Conservation (phyloP, 108 stramenopile genomes). For the Fragilariopsis cylindrus region DNA sequence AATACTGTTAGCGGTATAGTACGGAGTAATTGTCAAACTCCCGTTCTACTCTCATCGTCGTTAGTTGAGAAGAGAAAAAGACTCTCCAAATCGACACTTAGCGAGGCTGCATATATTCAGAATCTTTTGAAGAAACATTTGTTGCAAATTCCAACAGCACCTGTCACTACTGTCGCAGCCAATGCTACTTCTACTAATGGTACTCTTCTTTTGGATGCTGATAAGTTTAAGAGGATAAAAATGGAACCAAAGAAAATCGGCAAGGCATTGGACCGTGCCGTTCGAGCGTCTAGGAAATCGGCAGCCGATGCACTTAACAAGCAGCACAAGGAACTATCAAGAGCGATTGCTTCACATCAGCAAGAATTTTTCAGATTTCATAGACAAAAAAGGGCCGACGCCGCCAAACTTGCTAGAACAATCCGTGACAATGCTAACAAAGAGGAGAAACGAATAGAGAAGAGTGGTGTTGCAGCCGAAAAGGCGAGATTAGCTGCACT, state of each 20-base stretch:
- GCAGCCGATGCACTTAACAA: slow-evolving; percentile 64
- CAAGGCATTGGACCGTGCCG: slow-evolving; percentile 68
- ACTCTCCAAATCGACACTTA: neutral
- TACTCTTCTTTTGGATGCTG: slow-evolving; percentile 53
- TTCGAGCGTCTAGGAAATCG: slow-evolving; percentile 63
- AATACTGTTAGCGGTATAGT: slow-evolving; percentile 28
- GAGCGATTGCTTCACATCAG: slow-evolving; percentile 60
- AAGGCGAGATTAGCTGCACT: slow-evolving; percentile 80
- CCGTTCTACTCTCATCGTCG: neutral
- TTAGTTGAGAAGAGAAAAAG: neutral
- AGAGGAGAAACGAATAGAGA: slow-evolving; percentile 72
- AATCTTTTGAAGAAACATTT: slow-evolving; percentile 6
- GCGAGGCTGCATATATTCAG: slow-evolving; percentile 3
- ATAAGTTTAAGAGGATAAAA: slow-evolving; percentile 67
- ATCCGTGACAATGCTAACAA: slow-evolving; percentile 72
- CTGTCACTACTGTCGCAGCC: neutral
- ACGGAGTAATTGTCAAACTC: slow-evolving; percentile 10
- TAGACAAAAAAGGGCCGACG: slow-evolving; percentile 53
- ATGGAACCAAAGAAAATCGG: slow-evolving; percentile 75
- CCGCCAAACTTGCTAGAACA: slow-evolving; percentile 52
- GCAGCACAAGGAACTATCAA: slow-evolving; percentile 74
- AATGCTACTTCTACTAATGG: slow-evolving; percentile 13
- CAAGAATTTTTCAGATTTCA: slow-evolving; percentile 83
- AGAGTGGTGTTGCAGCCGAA: slow-evolving; percentile 68
- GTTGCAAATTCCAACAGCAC: neutral